phyloP scores from a whole-genome alignment of 495 filamentous ascomycete genomes.

The Penicillium maclennaniae region DNA sequence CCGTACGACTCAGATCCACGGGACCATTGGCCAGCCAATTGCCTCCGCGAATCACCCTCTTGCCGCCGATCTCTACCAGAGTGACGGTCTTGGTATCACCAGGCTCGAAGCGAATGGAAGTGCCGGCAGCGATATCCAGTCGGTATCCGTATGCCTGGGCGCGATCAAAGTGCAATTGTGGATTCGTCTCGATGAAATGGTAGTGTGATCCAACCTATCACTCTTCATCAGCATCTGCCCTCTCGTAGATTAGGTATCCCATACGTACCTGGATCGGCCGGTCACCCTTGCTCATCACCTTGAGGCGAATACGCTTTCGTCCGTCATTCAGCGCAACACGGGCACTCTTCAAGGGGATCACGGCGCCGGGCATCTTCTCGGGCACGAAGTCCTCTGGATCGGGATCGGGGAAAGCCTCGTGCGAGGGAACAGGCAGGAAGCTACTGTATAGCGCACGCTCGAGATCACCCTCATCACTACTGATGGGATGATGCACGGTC shows the following conservation, averaged over 20 bases:
- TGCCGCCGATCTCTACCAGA: constrained; percentile 84
- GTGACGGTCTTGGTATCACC: constrained; percentile 92
- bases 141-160: constrained; percentile 76
- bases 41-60: constrained; percentile 78
- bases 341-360: constrained; percentile 65
- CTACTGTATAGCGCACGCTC: constrained; percentile 84
- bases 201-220: constrained; percentile 86
- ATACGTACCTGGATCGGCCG: constrained; percentile 74
- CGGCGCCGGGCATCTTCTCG: constrained; percentile 71
- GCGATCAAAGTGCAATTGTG: constrained; percentile 89
- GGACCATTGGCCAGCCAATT: constrained; percentile 72
- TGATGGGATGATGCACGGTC: constrained; percentile 88
- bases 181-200: constrained; percentile 93
- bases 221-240: not conserved
- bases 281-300: constrained; percentile 83
- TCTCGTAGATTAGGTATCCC: too few species aligned
- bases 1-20: constrained; percentile 57
- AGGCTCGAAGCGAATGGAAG: constrained; percentile 91
- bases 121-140: constrained; percentile 87
- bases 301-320: constrained; percentile 66
- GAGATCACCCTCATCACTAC: constrained; percentile 82
- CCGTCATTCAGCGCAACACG: constrained; percentile 69
- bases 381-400: constrained; percentile 58
- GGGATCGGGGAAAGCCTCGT: constrained; percentile 59
- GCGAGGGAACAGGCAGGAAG: constrained; percentile 79